Conservation (phyloP, 2,329 filamentous ascomycete genomes). For the Nakataea oryzae region DNA sequence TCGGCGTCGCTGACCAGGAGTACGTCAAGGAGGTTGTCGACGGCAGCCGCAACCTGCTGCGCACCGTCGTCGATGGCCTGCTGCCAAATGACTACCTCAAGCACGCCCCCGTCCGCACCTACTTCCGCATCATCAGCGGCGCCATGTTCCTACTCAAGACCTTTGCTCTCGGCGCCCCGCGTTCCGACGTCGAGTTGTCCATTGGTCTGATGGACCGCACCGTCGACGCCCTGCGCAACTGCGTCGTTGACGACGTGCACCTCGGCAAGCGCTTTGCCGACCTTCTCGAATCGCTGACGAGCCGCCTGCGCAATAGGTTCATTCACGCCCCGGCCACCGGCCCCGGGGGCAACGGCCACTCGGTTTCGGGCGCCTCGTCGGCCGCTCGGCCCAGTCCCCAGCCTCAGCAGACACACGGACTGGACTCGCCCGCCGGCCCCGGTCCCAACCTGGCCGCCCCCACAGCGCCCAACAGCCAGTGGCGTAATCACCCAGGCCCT, state of each 20-base stretch:
- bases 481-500: constrained; percentile 17
- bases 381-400: constrained; percentile 16
- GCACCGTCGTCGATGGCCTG: constrained; percentile 66
- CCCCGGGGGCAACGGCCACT: constrained; percentile 2
- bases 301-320: constrained; percentile 63
- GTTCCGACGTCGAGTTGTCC: constrained; percentile 66
- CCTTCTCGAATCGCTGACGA: constrained; percentile 68
- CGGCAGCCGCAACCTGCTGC: constrained; percentile 65
- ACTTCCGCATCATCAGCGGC: constrained; percentile 77
- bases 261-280: constrained; percentile 77
- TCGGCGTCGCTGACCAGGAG: constrained; percentile 57
- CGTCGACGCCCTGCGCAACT: constrained; percentile 63
- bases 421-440: not conserved
- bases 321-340: constrained; percentile 46
- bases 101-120: constrained; percentile 73
- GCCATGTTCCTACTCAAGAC: constrained; percentile 81
- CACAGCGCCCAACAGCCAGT: constrained; percentile 11
- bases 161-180: constrained; percentile 69
- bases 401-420: constrained; percentile 2
- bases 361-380: constrained; percentile 7
- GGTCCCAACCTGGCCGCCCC: not conserved
- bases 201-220: constrained; percentile 67
- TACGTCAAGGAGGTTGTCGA: constrained; percentile 70
- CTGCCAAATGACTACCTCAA: constrained; percentile 67
- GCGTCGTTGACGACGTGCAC: constrained; percentile 77